Conservation (phyloP, 2,329 filamentous ascomycete genomes). For the Penicillium brasilianum region DNA sequence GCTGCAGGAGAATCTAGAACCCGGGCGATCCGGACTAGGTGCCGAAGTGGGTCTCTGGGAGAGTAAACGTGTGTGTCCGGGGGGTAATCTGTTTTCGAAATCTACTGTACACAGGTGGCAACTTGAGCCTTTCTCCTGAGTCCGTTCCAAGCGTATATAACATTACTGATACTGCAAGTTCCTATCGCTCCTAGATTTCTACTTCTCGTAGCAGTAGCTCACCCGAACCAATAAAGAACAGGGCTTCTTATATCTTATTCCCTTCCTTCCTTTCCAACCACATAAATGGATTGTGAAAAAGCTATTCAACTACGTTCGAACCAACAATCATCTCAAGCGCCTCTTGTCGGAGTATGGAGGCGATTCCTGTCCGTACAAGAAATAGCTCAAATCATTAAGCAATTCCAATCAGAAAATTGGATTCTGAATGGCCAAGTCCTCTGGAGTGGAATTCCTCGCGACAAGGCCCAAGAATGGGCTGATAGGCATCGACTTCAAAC, state of each 20-base stretch:
- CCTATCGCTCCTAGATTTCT: background rate
- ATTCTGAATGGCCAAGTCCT: constrained; percentile 17
- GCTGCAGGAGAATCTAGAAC: too few species aligned
- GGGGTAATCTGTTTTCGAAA: too few species aligned
- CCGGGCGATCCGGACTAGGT: too few species aligned
- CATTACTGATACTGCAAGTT: background rate
- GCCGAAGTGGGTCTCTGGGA: too few species aligned
- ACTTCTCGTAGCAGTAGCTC: background rate
- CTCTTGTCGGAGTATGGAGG: background rate
- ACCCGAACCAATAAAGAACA: background rate
- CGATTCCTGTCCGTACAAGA: background rate
- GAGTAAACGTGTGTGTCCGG: too few species aligned
- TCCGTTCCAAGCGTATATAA: background rate
- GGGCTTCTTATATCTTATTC: background rate
- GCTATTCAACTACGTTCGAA: background rate
- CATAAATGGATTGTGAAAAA: background rate
- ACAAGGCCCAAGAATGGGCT: constrained; percentile 16
- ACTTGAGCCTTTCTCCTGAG: too few species aligned
- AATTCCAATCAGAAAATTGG: constrained; percentile 17
- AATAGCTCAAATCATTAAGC: constrained; percentile 9
- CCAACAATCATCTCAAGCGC: background rate
- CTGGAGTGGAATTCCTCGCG: constrained; percentile 15
- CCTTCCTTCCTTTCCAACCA: background rate
- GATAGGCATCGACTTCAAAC: constrained; percentile 15
- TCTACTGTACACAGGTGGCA: too few species aligned